Percentiles rank a stretch among this genome's conserved stretches.
These are phyloP conservation scores for Urostyla sp. DNA, from an alignment of 73 alveolate species.

Conservation along the genomic window DNA sequence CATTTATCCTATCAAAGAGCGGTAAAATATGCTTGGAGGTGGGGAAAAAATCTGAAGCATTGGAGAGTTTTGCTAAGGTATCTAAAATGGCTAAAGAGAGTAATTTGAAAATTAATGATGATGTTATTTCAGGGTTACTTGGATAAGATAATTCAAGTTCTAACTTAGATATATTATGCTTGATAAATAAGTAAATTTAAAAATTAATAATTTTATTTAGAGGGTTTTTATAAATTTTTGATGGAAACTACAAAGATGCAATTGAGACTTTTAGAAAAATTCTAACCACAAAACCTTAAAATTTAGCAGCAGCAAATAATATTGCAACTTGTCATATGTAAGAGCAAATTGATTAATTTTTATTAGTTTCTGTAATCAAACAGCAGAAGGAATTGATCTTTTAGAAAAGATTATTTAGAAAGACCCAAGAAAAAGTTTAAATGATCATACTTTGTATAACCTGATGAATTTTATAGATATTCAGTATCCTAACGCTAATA, in stretches of 20 bases:
- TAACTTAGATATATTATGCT: no score
- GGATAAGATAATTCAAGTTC: no score
- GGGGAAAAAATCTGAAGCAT: constrained; percentile 42
- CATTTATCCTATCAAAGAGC: constrained; percentile 21
- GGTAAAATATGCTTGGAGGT: constrained; percentile 31
- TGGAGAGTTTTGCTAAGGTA: constrained; percentile 8
- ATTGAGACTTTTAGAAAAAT: constrained; percentile 42
- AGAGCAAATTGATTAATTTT: background rate
- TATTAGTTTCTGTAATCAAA: constrained; percentile 48
- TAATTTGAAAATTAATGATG: no score
- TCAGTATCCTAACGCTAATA: constrained; percentile 23
- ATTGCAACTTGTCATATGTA: constrained; percentile 54
- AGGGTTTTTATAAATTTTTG: constrained; percentile 36
- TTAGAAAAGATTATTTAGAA: constrained; percentile 26
- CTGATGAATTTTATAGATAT: constrained; percentile 47
- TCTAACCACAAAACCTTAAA: constrained; percentile 14
- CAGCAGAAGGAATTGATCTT: constrained; percentile 19
- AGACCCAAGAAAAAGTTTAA: constrained; percentile 31
- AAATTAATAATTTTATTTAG: background rate
- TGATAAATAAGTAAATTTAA: constrained; percentile 9
- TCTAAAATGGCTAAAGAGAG: constrained; percentile 37
- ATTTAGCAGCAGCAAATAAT: constrained; percentile 23
- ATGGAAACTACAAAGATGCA: constrained; percentile 54
- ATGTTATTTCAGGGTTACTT: no score
- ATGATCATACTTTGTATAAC: constrained; percentile 23